Base-by-base conservation (phyloP, 192 early-diverging fungal species). In the Backusella australiensis region DNA sequence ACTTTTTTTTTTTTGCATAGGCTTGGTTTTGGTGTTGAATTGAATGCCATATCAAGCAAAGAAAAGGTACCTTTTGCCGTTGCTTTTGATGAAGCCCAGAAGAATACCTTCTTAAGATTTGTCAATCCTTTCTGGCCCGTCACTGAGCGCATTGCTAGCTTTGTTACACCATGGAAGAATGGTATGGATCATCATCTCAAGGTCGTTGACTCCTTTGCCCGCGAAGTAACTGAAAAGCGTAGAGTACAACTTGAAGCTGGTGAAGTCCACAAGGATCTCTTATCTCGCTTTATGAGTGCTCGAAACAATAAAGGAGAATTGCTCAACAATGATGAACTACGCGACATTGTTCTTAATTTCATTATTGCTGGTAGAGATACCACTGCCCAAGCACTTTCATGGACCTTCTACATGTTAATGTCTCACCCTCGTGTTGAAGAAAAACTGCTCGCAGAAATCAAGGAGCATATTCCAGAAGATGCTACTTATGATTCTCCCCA, bases 81-180 rank as follows among this genome's bases (percentile, higher is more conserved):
- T 1, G 76, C 88, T n/a, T 91, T 90, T 75, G 89, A 90, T 67
- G 81, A 76, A 29, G 85, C 81, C 4, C 88, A 89, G 76, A 72
- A 72, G 26, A 70, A 34, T 4, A 85, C 86, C 0, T 75, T 78
- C 15, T 42, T 75, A 15, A 82, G 85, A 2, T 77, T 85, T 29
- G 67, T 83, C 53, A 78, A 75, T 19, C 82, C 76, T 14, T 34
- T 75, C 59, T 44, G 69, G 35, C 71, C 56, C 8, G 73, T 65
- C 4, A 70, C 75, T 7, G 42, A 56, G 5, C 39, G 59, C 12
- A 38, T 49, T 15, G 23, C 34, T 11, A 34, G 65, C 15, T 75
- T 78, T 26, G 39, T 73, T 42, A n/a, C 1, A 9, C 78, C 78
- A 11, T 73, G 74, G 75, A 49, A 68, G 36, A 26, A 65, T 21